Percentiles rank a stretch among this genome's conserved stretches.
Evolutionary conservation across 2,329 filamentous ascomycete species (phyloP).

Genomic region (Xylariaceae sp.): DNA sequence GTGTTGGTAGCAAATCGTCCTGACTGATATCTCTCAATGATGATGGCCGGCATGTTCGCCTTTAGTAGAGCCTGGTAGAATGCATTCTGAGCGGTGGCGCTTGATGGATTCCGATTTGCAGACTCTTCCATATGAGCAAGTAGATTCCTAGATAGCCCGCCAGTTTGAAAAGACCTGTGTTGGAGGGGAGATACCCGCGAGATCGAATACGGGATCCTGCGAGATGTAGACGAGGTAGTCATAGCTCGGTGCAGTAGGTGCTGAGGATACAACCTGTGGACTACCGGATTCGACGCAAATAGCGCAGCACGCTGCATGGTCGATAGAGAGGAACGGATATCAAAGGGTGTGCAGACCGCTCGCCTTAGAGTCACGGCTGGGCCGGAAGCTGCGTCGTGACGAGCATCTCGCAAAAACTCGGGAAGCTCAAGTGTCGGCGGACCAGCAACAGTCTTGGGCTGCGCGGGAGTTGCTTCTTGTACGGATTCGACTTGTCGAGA

Average conservation of each 20-base stretch:
- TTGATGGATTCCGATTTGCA: slow-evolving; percentile 90
- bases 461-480: slow-evolving; percentile 11
- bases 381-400: slow-evolving; percentile 29
- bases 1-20: slow-evolving; percentile 83
- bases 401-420: slow-evolving; percentile 43
- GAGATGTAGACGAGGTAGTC: slow-evolving; percentile 34
- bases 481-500: slow-evolving; percentile 1
- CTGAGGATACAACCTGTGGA: slow-evolving; percentile 33
- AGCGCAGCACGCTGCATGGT: slow-evolving; percentile 40
- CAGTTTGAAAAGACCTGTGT: slow-evolving; percentile 49
- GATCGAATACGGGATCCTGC: slow-evolving; percentile 27
- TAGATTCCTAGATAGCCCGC: slow-evolving; percentile 64
- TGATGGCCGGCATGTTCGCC: slow-evolving; percentile 91
- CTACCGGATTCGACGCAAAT: slow-evolving; percentile 39
- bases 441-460: slow-evolving; percentile 19
- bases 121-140: slow-evolving; percentile 87
- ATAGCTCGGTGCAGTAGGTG: slow-evolving; percentile 32
- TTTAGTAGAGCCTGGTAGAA: slow-evolving; percentile 92
- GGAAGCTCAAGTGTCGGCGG: slow-evolving; percentile 38
- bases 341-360: slow-evolving; percentile 35
- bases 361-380: slow-evolving; percentile 22
- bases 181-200: slow-evolving; percentile 30
- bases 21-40: slow-evolving; percentile 88
- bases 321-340: slow-evolving; percentile 43
- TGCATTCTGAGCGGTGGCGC: slow-evolving; percentile 85